These are phyloP conservation scores for Trichopus zeylanicus DNA, from an alignment of 116 monocot genomes.

Conservation along the genomic window DNA sequence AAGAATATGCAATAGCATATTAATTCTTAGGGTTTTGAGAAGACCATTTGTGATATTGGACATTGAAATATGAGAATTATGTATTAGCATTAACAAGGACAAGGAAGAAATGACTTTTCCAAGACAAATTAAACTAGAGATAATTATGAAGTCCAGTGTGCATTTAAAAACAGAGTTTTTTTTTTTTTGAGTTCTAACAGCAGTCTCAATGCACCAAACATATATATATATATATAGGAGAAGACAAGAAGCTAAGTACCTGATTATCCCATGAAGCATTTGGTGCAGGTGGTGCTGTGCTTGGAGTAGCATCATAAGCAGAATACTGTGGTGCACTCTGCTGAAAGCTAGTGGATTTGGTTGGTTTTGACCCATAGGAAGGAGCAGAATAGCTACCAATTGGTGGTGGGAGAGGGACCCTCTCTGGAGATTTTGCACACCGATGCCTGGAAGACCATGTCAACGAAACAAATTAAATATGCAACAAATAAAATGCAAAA, in stretches of 20 bases:
- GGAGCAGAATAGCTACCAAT: conserved; percentile 26
- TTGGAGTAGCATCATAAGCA: conserved; percentile 14
- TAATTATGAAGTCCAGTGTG: too few relatives aligned
- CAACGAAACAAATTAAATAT: not conserved
- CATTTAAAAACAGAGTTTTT: too few relatives aligned
- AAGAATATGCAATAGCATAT: too few relatives aligned
- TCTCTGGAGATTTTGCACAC: conserved; percentile 36
- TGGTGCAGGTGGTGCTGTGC: conserved; percentile 18
- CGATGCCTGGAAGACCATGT: conserved; percentile 15
- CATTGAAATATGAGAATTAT: too few relatives aligned
- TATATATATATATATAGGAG: too few relatives aligned
- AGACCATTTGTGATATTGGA: too few relatives aligned
- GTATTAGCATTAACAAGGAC: too few relatives aligned
- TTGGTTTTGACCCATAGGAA: conserved; percentile 17
- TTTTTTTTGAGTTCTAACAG: too few relatives aligned
- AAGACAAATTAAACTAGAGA: too few relatives aligned
- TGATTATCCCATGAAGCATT: conserved; percentile 33
- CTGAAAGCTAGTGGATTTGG: conserved; percentile 13
- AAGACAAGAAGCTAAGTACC: conserved; percentile 13
- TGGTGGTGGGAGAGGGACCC: conserved; percentile 68
- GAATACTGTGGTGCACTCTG: conserved; percentile 27
- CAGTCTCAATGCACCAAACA: too few relatives aligned
- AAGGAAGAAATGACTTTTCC: too few relatives aligned
- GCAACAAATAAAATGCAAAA: not conserved
- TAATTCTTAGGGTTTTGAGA: too few relatives aligned